Evolutionary conservation across 2,329 filamentous ascomycete genomes (phyloP).

Genomic region (Sporothrix globosa): DNA sequence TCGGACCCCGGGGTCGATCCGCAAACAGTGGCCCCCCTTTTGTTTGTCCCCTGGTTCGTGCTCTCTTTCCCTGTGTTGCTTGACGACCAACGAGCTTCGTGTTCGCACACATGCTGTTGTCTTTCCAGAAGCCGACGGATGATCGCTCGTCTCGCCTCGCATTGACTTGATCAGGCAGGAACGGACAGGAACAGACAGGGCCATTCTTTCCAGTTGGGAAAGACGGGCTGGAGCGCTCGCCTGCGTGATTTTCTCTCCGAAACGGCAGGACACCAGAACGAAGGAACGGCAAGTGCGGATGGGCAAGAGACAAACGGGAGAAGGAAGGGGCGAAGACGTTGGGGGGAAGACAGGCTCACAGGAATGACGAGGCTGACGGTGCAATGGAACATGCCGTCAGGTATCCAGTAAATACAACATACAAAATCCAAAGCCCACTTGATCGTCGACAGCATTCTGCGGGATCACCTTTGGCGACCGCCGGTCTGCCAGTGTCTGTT

Average conservation of each 20-base stretch:
- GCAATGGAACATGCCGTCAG: neutral
- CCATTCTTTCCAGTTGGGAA: neutral
- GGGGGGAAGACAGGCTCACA: too few relatives aligned
- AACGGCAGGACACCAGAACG: neutral
- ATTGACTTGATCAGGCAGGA: neutral
- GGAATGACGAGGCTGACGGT: neutral
- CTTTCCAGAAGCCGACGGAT: slow-evolving; percentile 18
- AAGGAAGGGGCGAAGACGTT: neutral
- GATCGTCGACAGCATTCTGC: neutral
- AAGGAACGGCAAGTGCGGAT: slow-evolving; percentile 1
- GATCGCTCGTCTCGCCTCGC: slow-evolving; percentile 21
- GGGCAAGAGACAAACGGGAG: too few relatives aligned
- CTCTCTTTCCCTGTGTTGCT: neutral
- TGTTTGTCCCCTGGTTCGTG: neutral
- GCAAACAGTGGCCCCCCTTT: slow-evolving; percentile 15
- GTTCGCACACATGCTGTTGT: neutral
- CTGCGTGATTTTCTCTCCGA: slow-evolving; percentile 18
- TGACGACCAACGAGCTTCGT: neutral
- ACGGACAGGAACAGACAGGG: neutral
- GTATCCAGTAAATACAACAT: neutral
- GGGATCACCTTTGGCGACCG: neutral
- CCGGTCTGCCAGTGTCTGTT: slow-evolving; percentile 15
- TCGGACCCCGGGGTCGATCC: slow-evolving; percentile 23
- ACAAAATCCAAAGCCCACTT: neutral
- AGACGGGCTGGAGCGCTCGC: neutral